Evolutionary conservation across 2,329 filamentous ascomycete genomes (phyloP).

Genomic region (Colletotrichum phormii): DNA sequence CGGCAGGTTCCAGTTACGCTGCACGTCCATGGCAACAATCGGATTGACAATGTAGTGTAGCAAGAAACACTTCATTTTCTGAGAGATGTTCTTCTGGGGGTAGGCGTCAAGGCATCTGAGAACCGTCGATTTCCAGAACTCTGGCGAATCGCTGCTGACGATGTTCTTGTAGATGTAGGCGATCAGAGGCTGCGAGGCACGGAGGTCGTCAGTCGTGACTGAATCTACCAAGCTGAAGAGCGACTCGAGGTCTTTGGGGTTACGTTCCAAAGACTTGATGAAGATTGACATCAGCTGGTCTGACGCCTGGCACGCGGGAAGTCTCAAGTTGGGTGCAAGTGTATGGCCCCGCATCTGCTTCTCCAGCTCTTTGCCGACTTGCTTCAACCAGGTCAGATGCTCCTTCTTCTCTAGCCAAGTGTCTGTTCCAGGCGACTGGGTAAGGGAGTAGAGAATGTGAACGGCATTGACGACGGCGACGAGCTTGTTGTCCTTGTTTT

Average conservation of each 20-base stretch:
- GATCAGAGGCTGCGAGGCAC: conserved; percentile 79
- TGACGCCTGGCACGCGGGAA: conserved; percentile 88
- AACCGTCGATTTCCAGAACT: conserved; percentile 86
- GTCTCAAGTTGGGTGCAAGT: conserved; percentile 77
- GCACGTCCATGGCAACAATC: conserved; percentile 95
- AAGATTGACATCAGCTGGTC: conserved; percentile 90
- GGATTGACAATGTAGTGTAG: conserved; percentile 95
- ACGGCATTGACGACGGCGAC: conserved; percentile 86
- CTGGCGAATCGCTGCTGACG: conserved; percentile 85
- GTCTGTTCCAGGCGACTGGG: conserved; percentile 71
- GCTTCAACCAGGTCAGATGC: conserved; percentile 69
- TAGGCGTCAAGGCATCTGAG: conserved; percentile 91
- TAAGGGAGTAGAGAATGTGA: conserved; percentile 84
- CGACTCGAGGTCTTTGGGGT: conserved; percentile 82
- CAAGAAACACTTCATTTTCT: conserved; percentile 92
- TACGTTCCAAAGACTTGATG: conserved; percentile 80
- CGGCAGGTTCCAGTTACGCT: conserved; percentile 78
- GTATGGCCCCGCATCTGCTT: conserved; percentile 76
- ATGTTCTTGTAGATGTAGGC: conserved; percentile 87
- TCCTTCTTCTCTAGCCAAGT: conserved; percentile 80
- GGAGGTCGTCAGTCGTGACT: conserved; percentile 85
- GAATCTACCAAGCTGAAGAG: conserved; percentile 87
- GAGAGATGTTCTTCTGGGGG: conserved; percentile 79
- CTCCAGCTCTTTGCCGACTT: conserved; percentile 83
- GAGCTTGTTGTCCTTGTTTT: conserved; percentile 76